These are phyloP conservation scores for Batkoa obscura DNA, from an alignment of 371 early-diverging fungal species.

Conservation along the genomic window DNA sequence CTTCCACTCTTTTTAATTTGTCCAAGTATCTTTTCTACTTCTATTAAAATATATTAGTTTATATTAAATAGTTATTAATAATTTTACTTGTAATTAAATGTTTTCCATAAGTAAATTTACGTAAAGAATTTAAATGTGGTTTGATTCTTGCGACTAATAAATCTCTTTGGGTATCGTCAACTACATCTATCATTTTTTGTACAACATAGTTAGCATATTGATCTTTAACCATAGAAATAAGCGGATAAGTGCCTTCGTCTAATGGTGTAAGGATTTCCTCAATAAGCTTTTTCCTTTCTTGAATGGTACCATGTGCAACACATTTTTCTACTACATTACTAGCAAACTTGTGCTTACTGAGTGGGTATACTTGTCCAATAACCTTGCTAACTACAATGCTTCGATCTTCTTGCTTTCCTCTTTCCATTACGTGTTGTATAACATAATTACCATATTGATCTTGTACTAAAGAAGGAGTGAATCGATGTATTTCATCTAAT, in stretches of 20 bases:
- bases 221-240: conserved; percentile 94
- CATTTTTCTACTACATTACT: conserved; percentile 66
- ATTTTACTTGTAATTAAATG: conserved; percentile 41
- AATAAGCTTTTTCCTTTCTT: conserved; percentile 39
- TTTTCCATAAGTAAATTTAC: conserved; percentile 93
- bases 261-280: conserved; percentile 68
- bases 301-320: conserved; percentile 18
- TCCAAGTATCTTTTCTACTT: neutral
- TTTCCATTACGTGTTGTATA: conserved; percentile 97
- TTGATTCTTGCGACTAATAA: conserved; percentile 70
- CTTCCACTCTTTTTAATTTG: neutral
- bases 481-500: conserved; percentile 81
- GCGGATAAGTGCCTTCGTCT: conserved; percentile 40
- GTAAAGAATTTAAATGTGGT: conserved; percentile 74
- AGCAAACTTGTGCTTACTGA: conserved; percentile 98
- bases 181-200: conserved; percentile 97
- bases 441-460: conserved; percentile 99
- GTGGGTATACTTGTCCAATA: conserved; percentile 64
- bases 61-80: neutral
- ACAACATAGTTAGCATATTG: conserved; percentile 99
- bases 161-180: conserved; percentile 70
- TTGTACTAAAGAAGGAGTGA: conserved; percentile 78
- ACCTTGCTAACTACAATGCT: conserved; percentile 73
- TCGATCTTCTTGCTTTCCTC: conserved; percentile 73
- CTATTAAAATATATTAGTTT: neutral